phyloP scores from a whole-genome alignment of 2,329 filamentous ascomycete genomes.

The Aspergillus versicolor region DNA sequence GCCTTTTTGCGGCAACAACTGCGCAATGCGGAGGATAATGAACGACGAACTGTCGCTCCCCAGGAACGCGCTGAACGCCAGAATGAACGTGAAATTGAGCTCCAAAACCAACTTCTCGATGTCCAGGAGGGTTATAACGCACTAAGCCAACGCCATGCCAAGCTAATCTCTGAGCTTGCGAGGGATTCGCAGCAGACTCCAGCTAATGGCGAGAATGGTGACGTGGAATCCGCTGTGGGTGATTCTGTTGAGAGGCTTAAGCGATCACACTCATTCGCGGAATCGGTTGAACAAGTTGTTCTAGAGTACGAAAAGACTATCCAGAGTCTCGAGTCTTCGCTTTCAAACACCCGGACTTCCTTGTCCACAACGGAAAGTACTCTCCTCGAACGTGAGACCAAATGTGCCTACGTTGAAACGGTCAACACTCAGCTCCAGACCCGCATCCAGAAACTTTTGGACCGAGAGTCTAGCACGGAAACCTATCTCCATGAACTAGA shows the following conservation, averaged over 20 bases:
- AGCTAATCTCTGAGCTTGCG: constrained; percentile 88
- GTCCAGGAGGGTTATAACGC: constrained; percentile 92
- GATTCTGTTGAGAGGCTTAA: constrained; percentile 87
- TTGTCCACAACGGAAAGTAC: constrained; percentile 81
- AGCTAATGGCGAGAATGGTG: constrained; percentile 43
- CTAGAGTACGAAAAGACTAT: constrained; percentile 99
- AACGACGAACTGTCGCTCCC: constrained; percentile 56
- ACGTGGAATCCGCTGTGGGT: constrained; percentile 57
- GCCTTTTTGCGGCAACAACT: constrained; percentile 93
- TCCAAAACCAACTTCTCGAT: constrained; percentile 92
- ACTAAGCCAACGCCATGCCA: constrained; percentile 90
- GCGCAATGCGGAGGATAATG: constrained; percentile 71
- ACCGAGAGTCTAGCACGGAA: constrained; percentile 88
- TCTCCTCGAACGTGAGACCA: constrained; percentile 88
- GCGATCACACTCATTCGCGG: constrained; percentile 91
- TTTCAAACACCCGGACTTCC: constrained; percentile 82
- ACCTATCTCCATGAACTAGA: constrained; percentile 91
- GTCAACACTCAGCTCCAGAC: constrained; percentile 86
- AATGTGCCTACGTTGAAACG: constrained; percentile 88
- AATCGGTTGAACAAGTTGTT: constrained; percentile 93
- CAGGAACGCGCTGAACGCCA: constrained; percentile 74
- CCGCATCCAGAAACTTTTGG: constrained; percentile 87
- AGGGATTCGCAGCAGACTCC: constrained; percentile 66
- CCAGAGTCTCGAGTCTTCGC: constrained; percentile 83
- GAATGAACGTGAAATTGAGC: constrained; percentile 80